A percentile compares a stretch with the other conserved stretches of the same genome.
Evolutionary conservation across 805 yeast species (phyloP).

Genomic region (Saccharomyces paradoxus): DNA sequence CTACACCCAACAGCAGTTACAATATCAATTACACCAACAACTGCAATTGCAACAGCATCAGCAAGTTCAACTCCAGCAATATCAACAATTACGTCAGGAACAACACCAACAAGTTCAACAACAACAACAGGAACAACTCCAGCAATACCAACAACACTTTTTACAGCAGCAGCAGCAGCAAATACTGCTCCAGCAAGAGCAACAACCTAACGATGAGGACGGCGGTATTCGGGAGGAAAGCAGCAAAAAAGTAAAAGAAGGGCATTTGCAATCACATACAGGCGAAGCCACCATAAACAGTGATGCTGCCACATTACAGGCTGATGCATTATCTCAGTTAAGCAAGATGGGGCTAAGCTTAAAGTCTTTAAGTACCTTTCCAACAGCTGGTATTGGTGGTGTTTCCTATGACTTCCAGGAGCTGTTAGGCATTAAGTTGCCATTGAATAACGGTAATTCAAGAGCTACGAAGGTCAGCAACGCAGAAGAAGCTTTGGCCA

Average conservation of each 20-base stretch:
- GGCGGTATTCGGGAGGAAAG: constrained; percentile 2
- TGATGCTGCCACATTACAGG: constrained; percentile 9
- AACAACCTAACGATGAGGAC: constrained; percentile 7
- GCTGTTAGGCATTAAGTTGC: constrained; percentile 13
- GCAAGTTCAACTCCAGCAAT: constrained; percentile 14
- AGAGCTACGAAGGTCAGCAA: constrained; percentile 18
- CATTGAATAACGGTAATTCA: constrained; percentile 10
- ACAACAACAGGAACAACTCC: constrained; percentile 20
- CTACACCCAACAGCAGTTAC: constrained; percentile 14
- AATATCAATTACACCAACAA: constrained; percentile 16
- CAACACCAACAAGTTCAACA: constrained; percentile 20
- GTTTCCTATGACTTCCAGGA: constrained; percentile 27
- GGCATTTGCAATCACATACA: constrained; percentile 14
- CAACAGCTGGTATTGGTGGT: constrained; percentile 28
- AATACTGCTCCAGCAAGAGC: constrained; percentile 15
- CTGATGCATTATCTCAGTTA: constrained; percentile 17
- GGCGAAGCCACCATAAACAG: constrained; percentile 11
- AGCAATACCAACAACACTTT: constrained; percentile 11
- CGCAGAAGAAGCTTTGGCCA: constrained; percentile 27
- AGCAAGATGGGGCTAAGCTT: constrained; percentile 16
- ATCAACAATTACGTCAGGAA: constrained; percentile 16
- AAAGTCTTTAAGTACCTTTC: constrained; percentile 21
- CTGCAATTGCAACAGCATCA: constrained; percentile 15
- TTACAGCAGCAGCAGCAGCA: constrained; percentile 16
- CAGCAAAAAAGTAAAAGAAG: constrained; percentile 9